Evolutionary conservation across 2,329 filamentous ascomycete genomes (phyloP).

Genomic region (Alternaria incomplexa): DNA sequence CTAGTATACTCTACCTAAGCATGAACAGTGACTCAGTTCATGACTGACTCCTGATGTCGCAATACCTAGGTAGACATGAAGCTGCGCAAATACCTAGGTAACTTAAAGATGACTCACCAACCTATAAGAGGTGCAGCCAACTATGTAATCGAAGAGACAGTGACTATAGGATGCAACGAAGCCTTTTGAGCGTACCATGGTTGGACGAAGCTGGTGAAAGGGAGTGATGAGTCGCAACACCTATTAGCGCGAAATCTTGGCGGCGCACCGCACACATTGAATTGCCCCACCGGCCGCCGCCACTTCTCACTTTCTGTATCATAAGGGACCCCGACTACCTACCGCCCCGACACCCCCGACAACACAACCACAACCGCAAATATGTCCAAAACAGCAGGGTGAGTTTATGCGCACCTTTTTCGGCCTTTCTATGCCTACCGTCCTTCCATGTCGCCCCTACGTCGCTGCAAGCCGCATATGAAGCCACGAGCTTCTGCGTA

Average conservation of each 20-base stretch:
- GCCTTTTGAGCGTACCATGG: background rate
- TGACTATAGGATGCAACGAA: background rate
- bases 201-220: background rate
- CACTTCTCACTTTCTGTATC: slow-evolving; percentile 14
- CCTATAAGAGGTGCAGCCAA: too few species aligned
- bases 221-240: slow-evolving; percentile 4
- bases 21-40: background rate
- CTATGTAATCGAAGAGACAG: background rate
- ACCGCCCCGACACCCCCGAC: background rate
- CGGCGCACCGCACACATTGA: slow-evolving; percentile 23
- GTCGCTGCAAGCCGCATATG: background rate
- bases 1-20: background rate
- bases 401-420: slow-evolving; percentile 8
- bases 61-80: background rate
- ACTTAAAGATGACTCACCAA: background rate
- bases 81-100: background rate
- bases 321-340: slow-evolving; percentile 7
- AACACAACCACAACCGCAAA: slow-evolving; percentile 23
- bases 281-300: slow-evolving; percentile 21
- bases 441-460: background rate
- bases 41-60: background rate
- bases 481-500: background rate
- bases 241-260: slow-evolving; percentile 26
- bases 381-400: slow-evolving; percentile 50
- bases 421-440: background rate